Base-by-base conservation (phyloP, 257 asterid genomes). In the Solanum virginianum region DNA sequence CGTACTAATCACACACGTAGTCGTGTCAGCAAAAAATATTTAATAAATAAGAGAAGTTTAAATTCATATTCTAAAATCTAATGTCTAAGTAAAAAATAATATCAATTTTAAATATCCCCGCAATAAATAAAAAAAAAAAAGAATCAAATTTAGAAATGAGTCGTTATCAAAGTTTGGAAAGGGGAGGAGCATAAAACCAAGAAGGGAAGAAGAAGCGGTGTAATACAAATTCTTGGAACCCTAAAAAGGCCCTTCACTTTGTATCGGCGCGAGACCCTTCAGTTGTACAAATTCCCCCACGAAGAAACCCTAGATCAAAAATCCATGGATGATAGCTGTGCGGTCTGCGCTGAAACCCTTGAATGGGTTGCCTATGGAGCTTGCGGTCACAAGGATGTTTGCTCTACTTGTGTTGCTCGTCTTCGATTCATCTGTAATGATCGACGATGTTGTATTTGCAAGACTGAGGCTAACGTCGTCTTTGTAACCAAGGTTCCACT, bases 351-450 rank as follows among this genome's bases (percentile, higher is more conserved):
- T 13, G 99, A 95, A 81, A 90, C 89, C 84, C 91, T 97, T 88
- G 98, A 97, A 91, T 97, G 99, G 99, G 98, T 92, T 79, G 96
- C 98, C 8, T 97, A 94, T 85, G 99, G 99, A 29, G 92, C 94
- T 7, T 97, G 99, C 53, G 98, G 97, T 80, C 99, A 97, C 96
- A 97, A 88, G 88, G 99, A 97, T 32, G 99, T 97, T 6, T 97
- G 99, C 88, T 97, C 99, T 56, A 97, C 98, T 85, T 97, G 99
- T 89, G 98, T 95, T 59, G 97, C 95, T 86, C 99, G 99, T 69
- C 98, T 97, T 87, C 97, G 99, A 77, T 95, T 97, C 90, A 97
- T 97, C 86, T 95, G 98, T 88, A 90, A 93, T 62, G 99, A 97
- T 87, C 98, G 96, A 84, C 93, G 93, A 45, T 97, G 99, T 90